Percentiles rank a stretch among this genome's conserved stretches.
Evolutionary conservation across 2,329 filamentous ascomycete species (phyloP).

Genomic region (Gnomoniopsis smithogilvyi): DNA sequence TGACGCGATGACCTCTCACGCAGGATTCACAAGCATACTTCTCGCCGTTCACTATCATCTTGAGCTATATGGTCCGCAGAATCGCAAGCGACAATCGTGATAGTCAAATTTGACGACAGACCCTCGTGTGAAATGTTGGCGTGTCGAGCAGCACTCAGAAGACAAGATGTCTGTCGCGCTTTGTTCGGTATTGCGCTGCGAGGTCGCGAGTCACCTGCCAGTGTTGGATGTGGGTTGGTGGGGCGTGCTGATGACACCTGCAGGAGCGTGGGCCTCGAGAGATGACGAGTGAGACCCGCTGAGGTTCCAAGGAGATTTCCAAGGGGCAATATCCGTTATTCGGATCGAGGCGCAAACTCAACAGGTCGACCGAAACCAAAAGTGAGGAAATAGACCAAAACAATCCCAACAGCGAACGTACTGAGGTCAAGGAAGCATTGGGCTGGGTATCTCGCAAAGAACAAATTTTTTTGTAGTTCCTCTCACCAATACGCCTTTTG

Average conservation of each 20-base stretch:
- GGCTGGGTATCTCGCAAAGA: conserved; percentile 21
- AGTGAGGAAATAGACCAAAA: conserved; percentile 3
- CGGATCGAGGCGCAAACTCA: background rate
- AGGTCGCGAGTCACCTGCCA: conserved; percentile 5
- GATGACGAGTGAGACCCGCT: background rate
- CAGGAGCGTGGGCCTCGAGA: conserved; percentile 7
- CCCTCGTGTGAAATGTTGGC: background rate
- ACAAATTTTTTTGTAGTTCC: conserved; percentile 23
- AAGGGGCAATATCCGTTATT: conserved; percentile 3
- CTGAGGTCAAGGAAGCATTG: conserved; percentile 25
- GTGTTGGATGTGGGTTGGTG: background rate
- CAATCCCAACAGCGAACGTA: conserved; percentile 9
- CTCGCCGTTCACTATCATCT: conserved; percentile 83
- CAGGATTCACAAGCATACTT: conserved; percentile 98
- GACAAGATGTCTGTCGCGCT: background rate
- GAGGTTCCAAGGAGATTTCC: background rate
- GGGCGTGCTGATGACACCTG: conserved; percentile 11
- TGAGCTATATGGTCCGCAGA: conserved; percentile 29
- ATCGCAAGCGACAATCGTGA: conserved; percentile 18
- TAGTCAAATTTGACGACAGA: background rate
- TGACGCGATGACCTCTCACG: conserved; percentile 96
- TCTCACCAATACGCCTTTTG: conserved; percentile 23
- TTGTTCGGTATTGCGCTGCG: background rate
- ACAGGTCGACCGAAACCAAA: background rate
- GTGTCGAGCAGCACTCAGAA: background rate